Base-by-base conservation (phyloP, 2,329 filamentous ascomycete genomes). In the Colletotrichum sp. region DNA sequence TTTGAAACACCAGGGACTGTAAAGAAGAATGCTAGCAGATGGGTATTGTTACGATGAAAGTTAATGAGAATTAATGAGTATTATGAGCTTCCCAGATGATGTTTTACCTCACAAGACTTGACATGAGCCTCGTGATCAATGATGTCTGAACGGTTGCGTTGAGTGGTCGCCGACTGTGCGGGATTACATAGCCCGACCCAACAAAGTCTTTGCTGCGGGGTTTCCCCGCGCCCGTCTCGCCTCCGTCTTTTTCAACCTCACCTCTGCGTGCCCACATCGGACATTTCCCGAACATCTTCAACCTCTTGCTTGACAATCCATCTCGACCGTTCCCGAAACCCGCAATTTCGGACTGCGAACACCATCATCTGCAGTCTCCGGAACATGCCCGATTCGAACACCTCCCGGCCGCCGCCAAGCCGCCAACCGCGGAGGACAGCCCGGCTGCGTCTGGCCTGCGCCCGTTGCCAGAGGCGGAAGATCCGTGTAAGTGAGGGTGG, bases 391-490 rank as follows among this genome's bases (percentile, higher is more conserved):
- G 69, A 73, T 19, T 44, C 22, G n/a, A 36, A 36, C n/a, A 67
- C 30, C 13, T 25, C 66, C 11, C 60, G 69, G 16, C 79, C 39
- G 69, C 69, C 77, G 70, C 68, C 77, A 77, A 63, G 48, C 11
- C 80, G 79, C 16, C 75, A 77, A 39, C 72, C 77, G 8, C 77
- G 79, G 60, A 80, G 80, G 12, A 83, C 80, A 34, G 77, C 79
- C 30, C 78, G 82, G 19, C 77, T 82, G 59, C 79, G 81, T 8
- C 78, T 74, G 59, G 74, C 74, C 3, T 76, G 74, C 30, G 72
- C 74, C 8, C 80, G 84, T 7, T 90, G 88, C 71, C 88, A 90
- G 75, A 82, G 86, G 57, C 83, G 88, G 30, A 90, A 90, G 80
- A 89, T 90, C 78, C 85, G 85, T 61, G 87, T 87, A 81, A 28